Evolutionary conservation across 352 stramenopile genomes (phyloP), one percentile per base, ranked within the genome.

Genomic region (Plasmopara halstedii): DNA sequence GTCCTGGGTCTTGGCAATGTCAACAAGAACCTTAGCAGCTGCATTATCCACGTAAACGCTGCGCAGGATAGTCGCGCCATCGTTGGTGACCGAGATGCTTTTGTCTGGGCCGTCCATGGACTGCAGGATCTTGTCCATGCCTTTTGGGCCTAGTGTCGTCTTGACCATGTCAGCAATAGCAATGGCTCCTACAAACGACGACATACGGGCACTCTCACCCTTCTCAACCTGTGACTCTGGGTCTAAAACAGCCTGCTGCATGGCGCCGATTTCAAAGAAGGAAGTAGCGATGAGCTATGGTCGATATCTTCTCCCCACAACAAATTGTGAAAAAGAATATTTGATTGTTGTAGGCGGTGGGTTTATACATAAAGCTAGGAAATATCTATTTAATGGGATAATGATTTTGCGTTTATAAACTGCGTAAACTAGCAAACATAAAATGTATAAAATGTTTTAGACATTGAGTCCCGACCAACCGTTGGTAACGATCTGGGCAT

Each of bases 41-140:
- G 97, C 87, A 64, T 99, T 99, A 62, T 99, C 97, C 23, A 99
- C 80, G 58, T 98, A 96, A 33, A 99, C 77, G 11, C 84, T 89
- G 55, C 92, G 91, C 32, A 99, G 70, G 67, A 99, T 99, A 3
- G 97, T 99, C 7, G 97, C 96, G 26, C 96, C 97, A 67, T 99
- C 97, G 74, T 99, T 99, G 15, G 97, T 99, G 15, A 99, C 94
- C 33, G 79, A 95, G 45, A 97, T 94, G 37, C 49, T 84, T 69
- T 89, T 88, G 67, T 91, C 81, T 9, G 69, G 73, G 19, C 81
- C 77, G 41, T 76, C 80, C 70, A 86, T 85, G 9, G 79, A 94
- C 76, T 99, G 96, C 42, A 99, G 72, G 61, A 99, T 99, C 69
- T 99, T 99, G 76, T 99, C 96, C 95, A 99, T 99, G 21, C 97